Evolutionary conservation across 208 protist species (phyloP), one percentile per base, ranked within the genome.

Genomic region (Willaertia magna): DNA sequence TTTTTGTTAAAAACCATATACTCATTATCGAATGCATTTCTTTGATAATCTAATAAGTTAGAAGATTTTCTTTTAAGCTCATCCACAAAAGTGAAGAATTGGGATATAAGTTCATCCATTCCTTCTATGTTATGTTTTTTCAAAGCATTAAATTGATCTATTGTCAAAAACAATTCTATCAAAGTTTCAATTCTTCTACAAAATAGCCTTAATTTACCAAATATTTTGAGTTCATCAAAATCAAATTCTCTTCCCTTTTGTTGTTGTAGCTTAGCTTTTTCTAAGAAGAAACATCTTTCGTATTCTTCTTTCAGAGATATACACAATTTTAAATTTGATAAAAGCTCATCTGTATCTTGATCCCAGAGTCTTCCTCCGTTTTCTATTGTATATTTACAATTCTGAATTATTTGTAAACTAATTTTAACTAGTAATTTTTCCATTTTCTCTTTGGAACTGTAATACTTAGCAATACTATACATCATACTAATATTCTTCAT

Each of bases 181-280:
- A 99, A 92, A 90, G 98, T 98, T 85, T 98, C 92, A 3, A 99
- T 92, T 43, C 97, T 94, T 89, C 97, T 96, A 84, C 93, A 94
- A 86, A 99, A 99, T 82, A 98, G 91, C 87, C 98, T 97, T 88
- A 99, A 98, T 89, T 97, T 95, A 2, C 96, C 96, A 90, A 99
- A 97, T 84, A 99, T 98, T 84, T 92, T 91, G 42, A 95, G 89
- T 89, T 97, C 96, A 88, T 97, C 94, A 90, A 98, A 97, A 44
- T 91, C 87, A 88, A 96, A 96, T 75, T 94, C 92, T 84, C 92
- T 93, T 52, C 92, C 91, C 18, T 67, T 48, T 40, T 86, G 89
- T 47, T n/a, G 92, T 26, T 86, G 76, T n/a, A 97, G 91, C 55
- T 93, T 93, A 40, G 95, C 92, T 89, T 96, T 94, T 42, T 94